These are phyloP conservation scores for Pelargonium fulgidum DNA, from an alignment of 441 rosid genomes.

Conservation along the genomic window DNA sequence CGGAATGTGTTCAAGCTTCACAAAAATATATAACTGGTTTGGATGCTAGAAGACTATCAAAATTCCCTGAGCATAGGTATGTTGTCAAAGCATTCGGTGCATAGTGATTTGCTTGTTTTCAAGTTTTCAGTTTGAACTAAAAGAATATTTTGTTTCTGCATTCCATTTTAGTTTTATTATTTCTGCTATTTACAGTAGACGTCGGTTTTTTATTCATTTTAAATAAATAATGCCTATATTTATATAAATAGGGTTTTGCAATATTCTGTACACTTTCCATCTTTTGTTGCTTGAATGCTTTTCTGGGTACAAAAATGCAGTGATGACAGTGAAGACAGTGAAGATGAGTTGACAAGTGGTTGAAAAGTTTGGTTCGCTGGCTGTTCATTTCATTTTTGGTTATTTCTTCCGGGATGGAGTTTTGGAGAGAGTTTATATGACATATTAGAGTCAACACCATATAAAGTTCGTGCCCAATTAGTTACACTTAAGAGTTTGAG, in stretches of 20 bases:
- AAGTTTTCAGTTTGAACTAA: neutral
- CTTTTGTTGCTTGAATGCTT: constrained; percentile 4
- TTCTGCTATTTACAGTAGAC: neutral
- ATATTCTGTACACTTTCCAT: neutral
- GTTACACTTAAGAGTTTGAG: too few species aligned
- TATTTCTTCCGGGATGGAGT: constrained; percentile 11
- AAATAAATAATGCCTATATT: neutral
- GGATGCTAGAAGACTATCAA: constrained; percentile 89
- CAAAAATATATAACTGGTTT: constrained; percentile 91
- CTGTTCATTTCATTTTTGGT: constrained; percentile 8
- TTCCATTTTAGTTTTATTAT: neutral
- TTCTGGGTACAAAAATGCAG: constrained; percentile 40
- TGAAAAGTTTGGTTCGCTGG: constrained; percentile 24
- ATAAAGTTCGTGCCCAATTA: too few species aligned
- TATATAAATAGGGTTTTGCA: neutral
- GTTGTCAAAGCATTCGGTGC: neutral
- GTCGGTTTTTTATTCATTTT: neutral
- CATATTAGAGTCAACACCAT: neutral
- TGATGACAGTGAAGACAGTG: constrained; percentile 76
- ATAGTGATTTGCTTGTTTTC: neutral
- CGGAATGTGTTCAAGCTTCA: constrained; percentile 75
- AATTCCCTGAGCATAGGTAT: constrained; percentile 74
- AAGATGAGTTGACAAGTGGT: constrained; percentile 52
- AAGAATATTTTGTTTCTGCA: neutral
- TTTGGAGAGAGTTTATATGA: constrained; percentile 1